Conservation (phyloP, 225 moss, liverwort and hornwort species). For the Bryoerythrophyllum caledonicum region DNA sequence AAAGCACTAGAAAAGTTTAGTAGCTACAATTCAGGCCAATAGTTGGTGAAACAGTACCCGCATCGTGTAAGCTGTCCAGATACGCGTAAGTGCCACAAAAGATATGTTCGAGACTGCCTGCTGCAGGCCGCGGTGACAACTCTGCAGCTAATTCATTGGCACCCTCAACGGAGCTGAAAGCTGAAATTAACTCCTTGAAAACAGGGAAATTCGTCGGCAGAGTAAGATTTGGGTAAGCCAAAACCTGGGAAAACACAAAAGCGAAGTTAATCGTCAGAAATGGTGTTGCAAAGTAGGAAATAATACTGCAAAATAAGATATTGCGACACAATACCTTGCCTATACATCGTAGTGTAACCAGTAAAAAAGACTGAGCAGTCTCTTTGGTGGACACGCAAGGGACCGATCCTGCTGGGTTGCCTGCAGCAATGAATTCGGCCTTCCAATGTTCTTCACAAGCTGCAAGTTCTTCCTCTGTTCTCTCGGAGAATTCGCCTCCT, state of each 20-base stretch:
- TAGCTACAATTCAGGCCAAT: neutral
- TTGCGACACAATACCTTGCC: constrained; percentile 57
- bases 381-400: constrained; percentile 42
- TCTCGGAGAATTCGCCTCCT: constrained; percentile 37
- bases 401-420: constrained; percentile 57
- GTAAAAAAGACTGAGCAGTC: constrained; percentile 64
- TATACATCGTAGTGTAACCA: constrained; percentile 68
- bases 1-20: constrained; percentile 7
- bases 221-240: constrained; percentile 61
- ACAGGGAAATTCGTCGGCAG: constrained; percentile 40
- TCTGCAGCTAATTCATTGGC: constrained; percentile 51
- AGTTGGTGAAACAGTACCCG: constrained; percentile 46
- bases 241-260: constrained; percentile 47
- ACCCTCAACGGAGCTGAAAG: constrained; percentile 61
- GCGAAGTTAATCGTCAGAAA: constrained; percentile 8
- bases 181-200: constrained; percentile 67
- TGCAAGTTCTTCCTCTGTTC: constrained; percentile 39
- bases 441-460: constrained; percentile 64
- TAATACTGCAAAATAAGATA: neutral
- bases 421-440: constrained; percentile 56
- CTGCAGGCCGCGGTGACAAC: constrained; percentile 48
- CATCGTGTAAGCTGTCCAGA: constrained; percentile 67
- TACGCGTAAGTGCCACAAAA: constrained; percentile 68
- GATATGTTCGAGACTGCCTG: constrained; percentile 65
- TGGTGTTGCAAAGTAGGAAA: neutral